Evolutionary conservation across 2,329 filamentous ascomycete species (phyloP).

Genomic region (Ophiosphaerella korrae): DNA sequence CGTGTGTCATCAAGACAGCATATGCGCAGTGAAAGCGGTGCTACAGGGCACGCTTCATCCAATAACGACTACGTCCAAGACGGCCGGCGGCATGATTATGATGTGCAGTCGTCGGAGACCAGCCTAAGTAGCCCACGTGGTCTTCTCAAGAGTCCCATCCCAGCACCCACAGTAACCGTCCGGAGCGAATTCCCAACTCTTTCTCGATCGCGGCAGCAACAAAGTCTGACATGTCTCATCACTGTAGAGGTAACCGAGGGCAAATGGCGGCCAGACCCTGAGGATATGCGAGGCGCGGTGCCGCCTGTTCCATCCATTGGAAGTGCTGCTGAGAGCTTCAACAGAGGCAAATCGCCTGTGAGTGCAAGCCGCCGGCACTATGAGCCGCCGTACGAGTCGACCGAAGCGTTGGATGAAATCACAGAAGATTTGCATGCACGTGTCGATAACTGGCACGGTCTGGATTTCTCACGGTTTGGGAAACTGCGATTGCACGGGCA

Average conservation of each 20-base stretch:
- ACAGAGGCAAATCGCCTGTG: conserved; percentile 63
- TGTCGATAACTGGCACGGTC: conserved; percentile 98
- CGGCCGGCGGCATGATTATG: conserved; percentile 86
- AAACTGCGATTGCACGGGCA: conserved; percentile 88
- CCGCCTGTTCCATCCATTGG: conserved; percentile 58
- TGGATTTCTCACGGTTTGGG: conserved; percentile 92
- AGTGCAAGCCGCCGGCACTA: conserved; percentile 47
- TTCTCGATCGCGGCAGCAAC: conserved; percentile 88
- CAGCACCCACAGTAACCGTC: conserved; percentile 87
- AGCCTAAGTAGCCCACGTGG: conserved; percentile 74
- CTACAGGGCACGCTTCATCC: conserved; percentile 72
- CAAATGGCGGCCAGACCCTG: conserved; percentile 85
- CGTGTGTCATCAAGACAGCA: conserved; percentile 58
- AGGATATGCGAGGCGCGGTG: conserved; percentile 66
- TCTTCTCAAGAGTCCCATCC: conserved; percentile 81
- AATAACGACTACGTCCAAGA: conserved; percentile 74
- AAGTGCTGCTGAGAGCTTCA: conserved; percentile 54
- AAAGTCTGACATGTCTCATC: conserved; percentile 90
- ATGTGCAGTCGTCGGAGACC: conserved; percentile 94
- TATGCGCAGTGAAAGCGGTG: conserved; percentile 77
- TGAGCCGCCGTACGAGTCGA: conserved; percentile 70
- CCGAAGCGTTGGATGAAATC: conserved; percentile 78
- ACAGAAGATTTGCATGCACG: conserved; percentile 82
- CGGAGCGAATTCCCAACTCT: conserved; percentile 97
- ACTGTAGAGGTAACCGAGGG: conserved; percentile 92